Conservation (phyloP, 1,139 yeast genomes). For the Blastobotrys raffinosifermentans region DNA sequence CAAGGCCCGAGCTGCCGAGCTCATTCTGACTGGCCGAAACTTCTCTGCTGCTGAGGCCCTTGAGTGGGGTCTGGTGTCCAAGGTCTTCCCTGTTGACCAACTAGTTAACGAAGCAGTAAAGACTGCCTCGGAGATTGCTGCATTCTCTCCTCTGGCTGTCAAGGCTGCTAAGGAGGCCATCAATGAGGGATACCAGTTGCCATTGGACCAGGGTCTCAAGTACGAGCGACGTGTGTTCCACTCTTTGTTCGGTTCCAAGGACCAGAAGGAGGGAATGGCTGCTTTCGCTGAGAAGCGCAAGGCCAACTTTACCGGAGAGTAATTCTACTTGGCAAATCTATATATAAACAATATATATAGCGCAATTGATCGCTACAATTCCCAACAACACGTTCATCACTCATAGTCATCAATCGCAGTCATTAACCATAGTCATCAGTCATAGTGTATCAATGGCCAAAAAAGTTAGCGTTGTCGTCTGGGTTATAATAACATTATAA, state of each 20-base stretch:
- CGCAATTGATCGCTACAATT: too few relatives aligned
- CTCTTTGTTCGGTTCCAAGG: constrained; percentile 40
- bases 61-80: constrained; percentile 45
- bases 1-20: constrained; percentile 44
- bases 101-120: constrained; percentile 42
- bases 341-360: too few relatives aligned
- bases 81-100: constrained; percentile 36
- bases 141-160: constrained; percentile 40
- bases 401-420: too few relatives aligned
- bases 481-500: too few relatives aligned
- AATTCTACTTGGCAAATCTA: too few relatives aligned
- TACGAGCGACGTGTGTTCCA: constrained; percentile 43
- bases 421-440: too few relatives aligned
- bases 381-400: too few relatives aligned
- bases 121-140: constrained; percentile 40
- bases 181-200: constrained; percentile 36
- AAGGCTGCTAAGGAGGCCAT: constrained; percentile 45
- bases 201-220: constrained; percentile 37
- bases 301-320: constrained; percentile 36
- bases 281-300: constrained; percentile 46
- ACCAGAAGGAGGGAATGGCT: constrained; percentile 47
- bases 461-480: too few relatives aligned
- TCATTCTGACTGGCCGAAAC: constrained; percentile 42
- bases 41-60: constrained; percentile 43
- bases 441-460: too few relatives aligned